These are phyloP conservation scores for Wickerhamiella sergipiensis DNA, from an alignment of 805 yeast genomes.

Conservation along the genomic window DNA sequence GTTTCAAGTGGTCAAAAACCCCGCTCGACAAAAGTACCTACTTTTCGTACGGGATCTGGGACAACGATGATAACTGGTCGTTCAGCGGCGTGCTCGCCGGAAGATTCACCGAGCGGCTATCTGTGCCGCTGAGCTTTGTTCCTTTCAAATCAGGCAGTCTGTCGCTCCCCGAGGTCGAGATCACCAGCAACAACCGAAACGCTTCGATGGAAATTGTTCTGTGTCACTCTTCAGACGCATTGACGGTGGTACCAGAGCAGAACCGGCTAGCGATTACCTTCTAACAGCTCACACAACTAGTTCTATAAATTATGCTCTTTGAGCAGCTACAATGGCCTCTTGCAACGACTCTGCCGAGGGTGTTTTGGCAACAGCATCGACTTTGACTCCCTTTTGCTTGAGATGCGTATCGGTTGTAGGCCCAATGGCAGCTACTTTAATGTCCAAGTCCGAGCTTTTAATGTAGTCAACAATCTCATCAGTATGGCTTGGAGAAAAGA, in stretches of 20 bases:
- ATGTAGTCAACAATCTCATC: constrained; percentile 41
- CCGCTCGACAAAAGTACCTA: constrained; percentile 12
- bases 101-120: constrained; percentile 28
- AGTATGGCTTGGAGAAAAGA: constrained; percentile 88
- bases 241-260: constrained; percentile 58
- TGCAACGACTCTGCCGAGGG: constrained; percentile 58
- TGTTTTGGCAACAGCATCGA: constrained; percentile 50
- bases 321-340: constrained; percentile 27
- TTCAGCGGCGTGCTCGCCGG: constrained; percentile 54
- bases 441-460: constrained; percentile 14
- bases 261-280: constrained; percentile 50
- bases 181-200: constrained; percentile 26
- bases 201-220: constrained; percentile 30
- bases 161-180: constrained; percentile 46
- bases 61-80: constrained; percentile 61
- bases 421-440: constrained; percentile 70
- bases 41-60: constrained; percentile 36
- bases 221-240: constrained; percentile 52
- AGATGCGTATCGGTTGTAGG: constrained; percentile 73
- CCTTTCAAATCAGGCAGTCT: constrained; percentile 71
- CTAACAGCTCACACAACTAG: constrained; percentile 21
- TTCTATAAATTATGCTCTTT: background rate
- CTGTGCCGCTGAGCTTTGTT: constrained; percentile 36
- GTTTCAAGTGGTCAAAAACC: constrained; percentile 31
- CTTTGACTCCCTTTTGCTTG: constrained; percentile 35